A percentile compares a stretch with the other conserved stretches of the same genome.
phyloP scores from a whole-genome alignment of 2,329 filamentous ascomycete genomes.

The Penicillium capsulatum region DNA sequence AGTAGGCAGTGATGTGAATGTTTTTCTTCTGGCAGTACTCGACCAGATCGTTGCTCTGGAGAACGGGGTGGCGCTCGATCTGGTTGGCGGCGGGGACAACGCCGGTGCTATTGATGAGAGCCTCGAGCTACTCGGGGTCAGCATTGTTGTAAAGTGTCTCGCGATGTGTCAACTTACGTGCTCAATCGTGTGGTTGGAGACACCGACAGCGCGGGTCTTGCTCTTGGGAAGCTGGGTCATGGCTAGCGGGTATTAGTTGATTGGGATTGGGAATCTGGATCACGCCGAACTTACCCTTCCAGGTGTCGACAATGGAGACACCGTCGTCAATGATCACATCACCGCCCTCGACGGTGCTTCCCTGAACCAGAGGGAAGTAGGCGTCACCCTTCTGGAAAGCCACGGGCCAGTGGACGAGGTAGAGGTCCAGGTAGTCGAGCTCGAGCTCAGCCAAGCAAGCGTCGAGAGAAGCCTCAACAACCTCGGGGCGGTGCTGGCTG shows the following conservation, averaged over 20 bases:
- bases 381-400: conserved; percentile 37
- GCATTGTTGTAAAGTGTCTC: background rate
- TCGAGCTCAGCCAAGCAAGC: conserved; percentile 50
- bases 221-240: conserved; percentile 43
- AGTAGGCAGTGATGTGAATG: conserved; percentile 62
- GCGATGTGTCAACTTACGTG: conserved; percentile 26
- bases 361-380: conserved; percentile 46
- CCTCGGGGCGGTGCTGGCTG: conserved; percentile 46
- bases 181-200: conserved; percentile 40
- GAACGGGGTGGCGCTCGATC: conserved; percentile 65
- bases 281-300: conserved; percentile 32
- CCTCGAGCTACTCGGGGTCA: conserved; percentile 43
- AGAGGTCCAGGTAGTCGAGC: conserved; percentile 51
- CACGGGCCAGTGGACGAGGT: conserved; percentile 48
- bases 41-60: conserved; percentile 58
- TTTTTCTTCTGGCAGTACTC: conserved; percentile 55
- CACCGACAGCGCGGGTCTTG: conserved; percentile 42
- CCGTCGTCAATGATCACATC: conserved; percentile 45
- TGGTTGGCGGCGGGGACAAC: conserved; percentile 64
- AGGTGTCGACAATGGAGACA: conserved; percentile 42
- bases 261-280: background rate
- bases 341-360: conserved; percentile 35
- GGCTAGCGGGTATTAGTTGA: conserved; percentile 24
- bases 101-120: conserved; percentile 50
- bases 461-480: conserved; percentile 50